A percentile compares a stretch with the other conserved stretches of the same genome.
These are phyloP conservation scores for Centella asiatica DNA, from an alignment of 129 eudicot genomes.

Conservation along the genomic window DNA sequence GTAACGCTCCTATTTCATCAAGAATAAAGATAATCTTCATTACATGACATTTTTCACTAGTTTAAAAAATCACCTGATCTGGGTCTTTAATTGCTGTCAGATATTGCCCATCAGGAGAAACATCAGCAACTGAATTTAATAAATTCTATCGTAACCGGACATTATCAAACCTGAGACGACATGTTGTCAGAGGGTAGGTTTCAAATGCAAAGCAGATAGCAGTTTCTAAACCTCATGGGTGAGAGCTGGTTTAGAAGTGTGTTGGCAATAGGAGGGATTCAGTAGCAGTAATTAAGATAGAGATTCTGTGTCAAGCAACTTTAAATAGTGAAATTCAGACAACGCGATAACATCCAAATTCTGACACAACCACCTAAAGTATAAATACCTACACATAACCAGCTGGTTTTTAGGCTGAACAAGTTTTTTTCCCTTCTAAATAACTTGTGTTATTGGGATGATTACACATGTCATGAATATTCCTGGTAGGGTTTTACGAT, in stretches of 20 bases:
- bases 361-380: too few species aligned
- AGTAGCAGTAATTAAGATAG: neutral
- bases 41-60: neutral
- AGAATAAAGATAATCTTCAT: neutral
- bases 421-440: too few species aligned
- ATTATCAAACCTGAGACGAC: constrained; percentile 64
- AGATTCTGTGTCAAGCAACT: neutral
- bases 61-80: constrained; percentile 51
- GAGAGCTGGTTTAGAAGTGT: too few species aligned
- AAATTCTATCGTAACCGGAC: constrained; percentile 81
- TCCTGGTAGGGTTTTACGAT: too few species aligned
- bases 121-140: constrained; percentile 92
- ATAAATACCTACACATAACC: too few species aligned
- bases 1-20: neutral
- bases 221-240: too few species aligned
- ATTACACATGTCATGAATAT: too few species aligned
- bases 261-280: too few species aligned
- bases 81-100: constrained; percentile 82
- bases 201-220: neutral
- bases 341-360: too few species aligned
- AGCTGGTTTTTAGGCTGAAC: too few species aligned
- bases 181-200: neutral
- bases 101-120: constrained; percentile 77
- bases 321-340: too few species aligned
- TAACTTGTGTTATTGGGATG: too few species aligned